Base-by-base conservation (phyloP, 257 asterid species). In the Jacaranda copaia region DNA sequence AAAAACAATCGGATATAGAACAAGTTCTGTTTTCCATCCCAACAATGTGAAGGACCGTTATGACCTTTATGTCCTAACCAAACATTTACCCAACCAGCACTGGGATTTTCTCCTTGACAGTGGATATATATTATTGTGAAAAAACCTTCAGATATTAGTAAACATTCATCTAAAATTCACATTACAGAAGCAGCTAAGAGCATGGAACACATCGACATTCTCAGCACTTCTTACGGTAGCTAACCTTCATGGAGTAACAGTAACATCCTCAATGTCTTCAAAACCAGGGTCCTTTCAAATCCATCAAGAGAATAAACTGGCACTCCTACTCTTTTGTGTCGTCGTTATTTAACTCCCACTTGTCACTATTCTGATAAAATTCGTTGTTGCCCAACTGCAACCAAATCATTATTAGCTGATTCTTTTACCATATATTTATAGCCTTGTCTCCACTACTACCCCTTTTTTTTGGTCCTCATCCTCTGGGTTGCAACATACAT, bases 381-480 rank as follows among this genome's bases (percentile, higher is more conserved):
- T 20, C 15, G 1, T 55, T 39, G 43, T 74, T 48, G 39, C 8
- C 35, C 3, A 59, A 53, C 68, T 43, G 45, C 52, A 73, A 80
- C 57, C 39, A 25, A 15, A 60, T 20, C 10, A 46, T 70, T 14
- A 58, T 68, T 49, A 20, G 76, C 72, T 62, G 78, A 74, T 38
- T 38, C 42, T 63, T 53, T 45, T 58, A 45, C 18, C n/a, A 19
- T 49, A 65, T 20, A 5, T 43, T 16, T 42, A 68, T 52, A 13
- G 79, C 70, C 43, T 55, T 60, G 18, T 58, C 63, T 70, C 52
- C 25, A 48, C 76, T 11, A 73, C 48, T 67, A 59, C 55, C 19
- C 35, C 65, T 62, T 5, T 32, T 58, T 42, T 7, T 51, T 20
- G 40, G 38, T 19, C 14, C 16, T 16, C 32, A 25, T 25, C 63